phyloP scores from a whole-genome alignment of 441 rosid species.

The Macaranga tanarius region DNA sequence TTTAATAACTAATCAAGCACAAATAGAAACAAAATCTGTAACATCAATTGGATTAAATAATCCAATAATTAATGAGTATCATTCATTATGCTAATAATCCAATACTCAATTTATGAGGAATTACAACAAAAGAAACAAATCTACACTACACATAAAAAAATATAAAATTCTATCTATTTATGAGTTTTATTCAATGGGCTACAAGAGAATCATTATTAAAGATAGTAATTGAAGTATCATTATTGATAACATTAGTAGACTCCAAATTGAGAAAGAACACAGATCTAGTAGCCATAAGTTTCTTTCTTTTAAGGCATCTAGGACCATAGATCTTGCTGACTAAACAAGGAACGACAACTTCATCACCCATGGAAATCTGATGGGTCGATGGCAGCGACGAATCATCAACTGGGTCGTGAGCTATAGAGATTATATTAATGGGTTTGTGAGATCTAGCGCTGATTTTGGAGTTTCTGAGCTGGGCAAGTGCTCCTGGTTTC shows the following conservation, averaged over 20 bases:
- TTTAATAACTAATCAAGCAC: too few species aligned
- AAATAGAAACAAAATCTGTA: background rate
- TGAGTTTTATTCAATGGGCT: conserved; percentile 7
- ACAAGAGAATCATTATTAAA: conserved; percentile 12
- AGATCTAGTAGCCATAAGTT: conserved; percentile 50
- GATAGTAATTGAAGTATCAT: conserved; percentile 18
- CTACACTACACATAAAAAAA: background rate
- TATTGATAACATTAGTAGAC: background rate
- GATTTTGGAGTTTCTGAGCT: conserved; percentile 54
- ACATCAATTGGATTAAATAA: too few species aligned
- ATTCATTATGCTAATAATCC: background rate
- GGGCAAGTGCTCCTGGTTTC: conserved; percentile 69
- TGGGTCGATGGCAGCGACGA: conserved; percentile 17
- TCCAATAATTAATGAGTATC: background rate
- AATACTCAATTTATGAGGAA: conserved; percentile 1
- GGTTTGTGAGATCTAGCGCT: conserved; percentile 35
- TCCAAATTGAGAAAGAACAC: conserved; percentile 24
- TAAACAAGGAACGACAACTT: conserved; percentile 39
- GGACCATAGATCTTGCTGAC: conserved; percentile 41
- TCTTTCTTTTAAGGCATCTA: conserved; percentile 41
- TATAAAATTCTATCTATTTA: background rate
- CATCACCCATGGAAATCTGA: conserved; percentile 28
- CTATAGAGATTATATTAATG: conserved; percentile 12
- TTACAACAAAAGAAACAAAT: background rate
- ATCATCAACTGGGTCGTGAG: conserved; percentile 14